Base-by-base conservation (phyloP, 164 flowering plant species). In the Sextonia rubra region DNA sequence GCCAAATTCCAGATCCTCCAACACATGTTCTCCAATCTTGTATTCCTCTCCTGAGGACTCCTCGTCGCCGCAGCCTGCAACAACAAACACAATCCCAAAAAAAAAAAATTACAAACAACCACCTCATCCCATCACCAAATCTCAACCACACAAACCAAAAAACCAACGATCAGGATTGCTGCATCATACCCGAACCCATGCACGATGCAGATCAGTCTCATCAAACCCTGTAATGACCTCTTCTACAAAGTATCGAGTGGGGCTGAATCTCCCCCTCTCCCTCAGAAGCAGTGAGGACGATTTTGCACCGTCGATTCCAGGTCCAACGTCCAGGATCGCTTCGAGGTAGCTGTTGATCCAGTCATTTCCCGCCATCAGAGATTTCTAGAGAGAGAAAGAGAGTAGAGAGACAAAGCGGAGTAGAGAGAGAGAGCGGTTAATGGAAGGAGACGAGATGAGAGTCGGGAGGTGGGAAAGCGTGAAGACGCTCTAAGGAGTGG, bases 1-100 rank as follows among this genome's bases (percentile, higher is more conserved):
- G 99, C 99, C 89, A 96, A 81, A 83, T 94, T 91, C 99, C 99
- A 96, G 80, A 96, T 96, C 91, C 99, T 80, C 99, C 99, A 96
- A 64, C 97, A 93, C 99, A 96, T 89, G 64, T 96, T 96, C 86
- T 96, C 99, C 90, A 96, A 80, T 76, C 99, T 85, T 12, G 99
- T 96, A 47, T 96, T 96, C 84, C 98, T 89, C 92, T 96, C 99
- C 85, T 96, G 95, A 2, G 98, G 97, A 75, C 97, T 93, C 86
- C 98, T 88, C 22, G 92, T 92, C 18, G 97, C 89, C 52, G 82
- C 82, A 15, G 97, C 97, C 94, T 89, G 44, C 11, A 32, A 22
- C 27, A 9, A 60, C 4, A 64, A 20, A 23, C 24, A 68, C 22
- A 58, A 74, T 68, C 2, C 4, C 8, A 44, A 32, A 56, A 58